Base-by-base conservation (phyloP, 768 basidiomycete genomes). In the Mycena leptocephala region DNA sequence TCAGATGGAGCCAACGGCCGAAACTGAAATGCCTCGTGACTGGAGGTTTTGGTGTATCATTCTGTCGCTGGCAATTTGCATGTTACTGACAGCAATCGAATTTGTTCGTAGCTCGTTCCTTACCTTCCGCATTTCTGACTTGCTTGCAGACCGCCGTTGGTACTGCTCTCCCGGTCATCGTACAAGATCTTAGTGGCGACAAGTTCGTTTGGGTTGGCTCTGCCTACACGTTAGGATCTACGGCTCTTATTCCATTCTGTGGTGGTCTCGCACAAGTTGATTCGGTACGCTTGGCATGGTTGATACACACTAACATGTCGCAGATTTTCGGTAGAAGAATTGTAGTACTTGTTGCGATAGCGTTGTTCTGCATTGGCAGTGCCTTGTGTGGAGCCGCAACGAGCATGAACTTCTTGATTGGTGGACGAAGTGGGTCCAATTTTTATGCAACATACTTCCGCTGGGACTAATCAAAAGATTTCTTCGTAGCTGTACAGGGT, bases 311-410 rank as follows among this genome's bases (percentile, higher is more conserved):
- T 24, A 5, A 35, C 10, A 56, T 32, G 33, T 22, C 7, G 5
- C 79, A 87, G 78, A 81, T 86, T 0, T 88, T 90, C 51, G 89
- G 89, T 6, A 82, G 89, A 0, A 80, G 82, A 10, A 82, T 83
- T 2, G 77, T 84, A 30, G 75, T 87, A 33, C 58, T 89, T 1
- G 28, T 65, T 1, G 76, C 83, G 14, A 77, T 89, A 10, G 65
- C 72, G 1, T 70, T 86, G 22, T 90, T 89, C 64, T 84, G 86
- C 0, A 56, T 88, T 30, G 90, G 90, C 0, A 87, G 85, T 28
- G 87, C 86, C 10, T 24, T 92, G 2, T 86, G 83, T 16, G 91
- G 89, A 0, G 84, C 85, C 0, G 86, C 89, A 0, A 83, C 79
- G 9, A 87, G 46, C 51, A 87, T 91, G 84, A 76, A 80, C 20